Conservation (phyloP, 306 rosid genomes). For the Prosopis cineraria region DNA sequence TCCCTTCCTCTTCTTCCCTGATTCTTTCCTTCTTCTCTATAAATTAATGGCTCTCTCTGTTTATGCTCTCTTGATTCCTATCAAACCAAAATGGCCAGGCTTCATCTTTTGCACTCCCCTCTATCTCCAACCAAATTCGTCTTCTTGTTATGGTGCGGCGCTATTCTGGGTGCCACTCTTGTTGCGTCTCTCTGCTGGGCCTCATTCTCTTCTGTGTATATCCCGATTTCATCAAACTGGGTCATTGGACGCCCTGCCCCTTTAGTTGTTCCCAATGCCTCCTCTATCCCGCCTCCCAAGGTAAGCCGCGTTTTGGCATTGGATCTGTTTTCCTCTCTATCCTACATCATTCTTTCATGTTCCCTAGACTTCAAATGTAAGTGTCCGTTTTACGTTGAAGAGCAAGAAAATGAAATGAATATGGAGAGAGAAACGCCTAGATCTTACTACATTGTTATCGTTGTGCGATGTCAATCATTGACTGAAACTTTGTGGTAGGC, state of each 20-base stretch:
- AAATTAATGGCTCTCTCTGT: slow-evolving; percentile 23
- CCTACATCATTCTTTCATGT: neutral
- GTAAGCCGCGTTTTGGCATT: slow-evolving; percentile 25
- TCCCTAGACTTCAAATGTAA: neutral
- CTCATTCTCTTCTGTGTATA: slow-evolving; percentile 46
- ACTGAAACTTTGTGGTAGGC: neutral
- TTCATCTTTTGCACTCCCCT: slow-evolving; percentile 40
- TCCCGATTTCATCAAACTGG: slow-evolving; percentile 54
- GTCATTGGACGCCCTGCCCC: slow-evolving; percentile 13
- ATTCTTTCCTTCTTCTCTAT: neutral
- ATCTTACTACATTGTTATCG: neutral
- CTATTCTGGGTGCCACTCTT: slow-evolving; percentile 51
- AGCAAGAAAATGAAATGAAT: neutral
- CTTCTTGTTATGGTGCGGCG: slow-evolving; percentile 40
- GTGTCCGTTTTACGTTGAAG: neutral
- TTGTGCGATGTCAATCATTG: neutral
- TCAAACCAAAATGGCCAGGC: slow-evolving; percentile 45
- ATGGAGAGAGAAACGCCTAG: neutral
- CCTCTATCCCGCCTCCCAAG: slow-evolving; percentile 11
- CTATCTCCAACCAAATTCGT: slow-evolving; percentile 36
- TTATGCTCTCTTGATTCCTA: neutral
- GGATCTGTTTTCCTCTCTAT: neutral
- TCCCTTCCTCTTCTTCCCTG: neutral
- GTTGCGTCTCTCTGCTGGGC: slow-evolving; percentile 58
- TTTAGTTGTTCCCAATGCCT: slow-evolving; percentile 35